Percentiles rank a stretch among this genome's conserved stretches.
phyloP scores from a whole-genome alignment of 2,329 filamentous ascomycete genomes.

The Pseudocercospora vitis region DNA sequence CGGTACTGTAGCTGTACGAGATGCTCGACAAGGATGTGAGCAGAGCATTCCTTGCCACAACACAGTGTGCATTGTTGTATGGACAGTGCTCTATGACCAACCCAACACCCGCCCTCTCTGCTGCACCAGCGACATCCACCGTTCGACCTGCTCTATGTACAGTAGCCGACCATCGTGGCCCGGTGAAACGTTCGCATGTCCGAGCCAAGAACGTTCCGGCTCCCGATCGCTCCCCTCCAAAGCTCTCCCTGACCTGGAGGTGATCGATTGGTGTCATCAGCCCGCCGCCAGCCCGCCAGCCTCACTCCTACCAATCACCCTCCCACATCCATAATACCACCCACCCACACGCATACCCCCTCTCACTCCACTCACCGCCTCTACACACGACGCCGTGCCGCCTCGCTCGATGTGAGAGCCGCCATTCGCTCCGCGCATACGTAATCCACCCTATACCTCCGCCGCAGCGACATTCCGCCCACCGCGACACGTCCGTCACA shows the following conservation, averaged over 20 bases:
- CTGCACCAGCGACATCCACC: neutral
- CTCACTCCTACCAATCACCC: neutral
- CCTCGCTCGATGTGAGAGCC: constrained; percentile 2
- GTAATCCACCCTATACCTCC: neutral
- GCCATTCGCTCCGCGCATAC: constrained; percentile 1
- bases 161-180: no score
- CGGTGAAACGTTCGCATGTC: no score
- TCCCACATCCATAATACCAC: neutral
- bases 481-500: neutral
- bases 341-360: neutral
- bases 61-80: neutral
- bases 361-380: neutral
- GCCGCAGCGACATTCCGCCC: neutral
- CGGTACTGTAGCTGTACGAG: neutral
- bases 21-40: neutral
- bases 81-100: neutral
- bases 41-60: neutral
- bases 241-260: no score
- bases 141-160: no score
- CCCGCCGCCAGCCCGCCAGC: neutral
- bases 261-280: neutral
- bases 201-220: neutral
- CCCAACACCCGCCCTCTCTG: no score
- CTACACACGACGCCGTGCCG: neutral
- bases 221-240: neutral